Evolutionary conservation across 768 basidiomycete species (phyloP).

Genomic region (Lentinula sp.): DNA sequence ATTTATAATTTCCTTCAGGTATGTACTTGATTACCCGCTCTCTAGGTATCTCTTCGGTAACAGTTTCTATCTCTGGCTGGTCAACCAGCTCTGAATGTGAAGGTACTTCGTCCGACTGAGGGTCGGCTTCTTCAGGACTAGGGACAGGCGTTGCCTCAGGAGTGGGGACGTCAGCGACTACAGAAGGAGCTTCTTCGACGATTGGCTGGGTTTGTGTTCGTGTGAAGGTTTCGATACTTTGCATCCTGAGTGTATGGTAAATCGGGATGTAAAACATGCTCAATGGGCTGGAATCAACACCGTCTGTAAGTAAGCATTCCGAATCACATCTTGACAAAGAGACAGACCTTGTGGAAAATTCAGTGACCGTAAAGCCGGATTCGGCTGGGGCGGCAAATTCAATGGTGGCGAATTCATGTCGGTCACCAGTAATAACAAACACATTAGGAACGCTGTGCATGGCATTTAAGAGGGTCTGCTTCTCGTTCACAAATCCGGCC

Average conservation of each 20-base stretch:
- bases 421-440: constrained; percentile 63
- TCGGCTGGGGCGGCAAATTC: constrained; percentile 41
- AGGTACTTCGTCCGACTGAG: background rate
- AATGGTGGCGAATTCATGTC: constrained; percentile 75
- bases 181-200: background rate
- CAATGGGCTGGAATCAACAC: constrained; percentile 36
- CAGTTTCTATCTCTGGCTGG: background rate
- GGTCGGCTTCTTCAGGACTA: background rate
- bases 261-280: constrained; percentile 67
- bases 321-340: background rate
- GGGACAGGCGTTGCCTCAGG: background rate
- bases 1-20: constrained; percentile 61
- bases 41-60: constrained; percentile 35
- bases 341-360: constrained; percentile 51
- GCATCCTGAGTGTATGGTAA: constrained; percentile 40
- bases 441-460: constrained; percentile 68
- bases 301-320: background rate
- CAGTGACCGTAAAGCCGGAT: constrained; percentile 38
- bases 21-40: constrained; percentile 56
- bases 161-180: background rate
- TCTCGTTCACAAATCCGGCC: constrained; percentile 59
- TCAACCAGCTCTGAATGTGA: background rate
- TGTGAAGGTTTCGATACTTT: constrained; percentile 37
- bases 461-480: constrained; percentile 46
- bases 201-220: constrained; percentile 18